phyloP scores from a whole-genome alignment of 257 asterid species.

The Solanum tarijense region DNA sequence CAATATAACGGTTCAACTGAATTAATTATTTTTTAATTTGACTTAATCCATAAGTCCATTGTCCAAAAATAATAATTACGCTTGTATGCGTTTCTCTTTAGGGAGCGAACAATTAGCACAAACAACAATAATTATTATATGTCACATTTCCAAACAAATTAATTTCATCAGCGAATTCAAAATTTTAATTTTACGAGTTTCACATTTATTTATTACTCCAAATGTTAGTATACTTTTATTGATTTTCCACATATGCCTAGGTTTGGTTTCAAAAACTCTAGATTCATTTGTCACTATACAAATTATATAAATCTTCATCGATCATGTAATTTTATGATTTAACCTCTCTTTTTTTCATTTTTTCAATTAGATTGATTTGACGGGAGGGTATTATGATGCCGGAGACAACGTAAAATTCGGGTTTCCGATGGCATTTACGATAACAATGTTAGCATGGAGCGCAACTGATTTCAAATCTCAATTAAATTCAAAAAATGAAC shows the following conservation, averaged over 20 bases:
- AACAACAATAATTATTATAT: background rate
- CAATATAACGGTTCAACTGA: background rate
- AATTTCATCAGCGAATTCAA: rapidly evolving
- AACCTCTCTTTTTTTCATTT: background rate
- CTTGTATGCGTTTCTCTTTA: background rate
- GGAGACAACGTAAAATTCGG: slow-evolving; percentile 76
- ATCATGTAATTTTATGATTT: background rate
- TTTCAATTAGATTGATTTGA: slow-evolving; percentile 30
- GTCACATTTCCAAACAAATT: background rate
- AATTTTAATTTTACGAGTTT: background rate
- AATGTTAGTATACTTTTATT: background rate
- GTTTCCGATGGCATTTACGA: slow-evolving; percentile 58
- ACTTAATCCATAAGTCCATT: background rate
- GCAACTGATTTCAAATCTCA: slow-evolving; percentile 25
- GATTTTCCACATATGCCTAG: background rate
- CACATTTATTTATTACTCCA: background rate
- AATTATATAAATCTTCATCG: background rate
- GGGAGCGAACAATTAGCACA: background rate
- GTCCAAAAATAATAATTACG: background rate
- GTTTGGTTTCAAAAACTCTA: background rate
- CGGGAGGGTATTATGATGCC: slow-evolving; percentile 71
- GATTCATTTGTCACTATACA: background rate
- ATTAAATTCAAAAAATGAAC: slow-evolving; percentile 18
- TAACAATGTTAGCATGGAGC: slow-evolving; percentile 65
- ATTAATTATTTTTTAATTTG: background rate